Evolutionary conservation across 805 yeast species (phyloP).

Genomic region (Jamesozyma spencerorum): DNA sequence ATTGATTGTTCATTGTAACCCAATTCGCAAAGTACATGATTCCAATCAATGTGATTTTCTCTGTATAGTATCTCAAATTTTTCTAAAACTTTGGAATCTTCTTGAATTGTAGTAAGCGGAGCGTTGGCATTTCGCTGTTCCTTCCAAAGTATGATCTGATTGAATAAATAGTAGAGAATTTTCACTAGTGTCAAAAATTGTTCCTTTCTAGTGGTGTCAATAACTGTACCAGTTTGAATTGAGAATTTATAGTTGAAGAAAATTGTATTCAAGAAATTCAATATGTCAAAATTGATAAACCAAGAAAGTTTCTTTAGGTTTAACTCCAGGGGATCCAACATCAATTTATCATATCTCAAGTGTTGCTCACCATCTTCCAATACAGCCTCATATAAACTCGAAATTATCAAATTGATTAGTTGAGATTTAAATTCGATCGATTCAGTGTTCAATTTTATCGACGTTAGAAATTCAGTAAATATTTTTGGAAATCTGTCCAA

Average conservation of each 20-base stretch:
- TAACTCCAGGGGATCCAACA: slow-evolving; percentile 17
- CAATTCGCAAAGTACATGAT: slow-evolving; percentile 42
- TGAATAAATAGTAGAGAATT: slow-evolving; percentile 33
- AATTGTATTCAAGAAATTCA: slow-evolving; percentile 34
- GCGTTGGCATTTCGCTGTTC: slow-evolving; percentile 11
- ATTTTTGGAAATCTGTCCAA: slow-evolving; percentile 21
- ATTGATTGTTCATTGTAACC: slow-evolving; percentile 47
- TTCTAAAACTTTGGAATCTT: slow-evolving; percentile 13
- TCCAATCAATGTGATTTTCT: slow-evolving; percentile 42
- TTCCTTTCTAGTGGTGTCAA: slow-evolving; percentile 5
- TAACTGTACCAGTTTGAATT: slow-evolving; percentile 5
- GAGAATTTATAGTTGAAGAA: slow-evolving; percentile 29
- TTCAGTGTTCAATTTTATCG: slow-evolving; percentile 8
- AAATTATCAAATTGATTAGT: slow-evolving; percentile 18
- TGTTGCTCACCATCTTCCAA: slow-evolving; percentile 35
- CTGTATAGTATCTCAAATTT: slow-evolving; percentile 27
- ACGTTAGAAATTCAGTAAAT: slow-evolving; percentile 19
- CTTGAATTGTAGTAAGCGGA: slow-evolving; percentile 2
- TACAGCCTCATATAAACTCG: slow-evolving; percentile 23
- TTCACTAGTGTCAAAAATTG: slow-evolving; percentile 33
- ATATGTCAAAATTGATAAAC: slow-evolving; percentile 38
- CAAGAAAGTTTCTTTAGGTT: slow-evolving; percentile 33
- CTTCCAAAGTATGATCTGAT: slow-evolving; percentile 30
- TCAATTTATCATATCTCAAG: slow-evolving; percentile 21
- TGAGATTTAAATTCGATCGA: slow-evolving; percentile 12